Conservation (phyloP, 2,329 filamentous ascomycete genomes). For the Penicillium sp. region DNA sequence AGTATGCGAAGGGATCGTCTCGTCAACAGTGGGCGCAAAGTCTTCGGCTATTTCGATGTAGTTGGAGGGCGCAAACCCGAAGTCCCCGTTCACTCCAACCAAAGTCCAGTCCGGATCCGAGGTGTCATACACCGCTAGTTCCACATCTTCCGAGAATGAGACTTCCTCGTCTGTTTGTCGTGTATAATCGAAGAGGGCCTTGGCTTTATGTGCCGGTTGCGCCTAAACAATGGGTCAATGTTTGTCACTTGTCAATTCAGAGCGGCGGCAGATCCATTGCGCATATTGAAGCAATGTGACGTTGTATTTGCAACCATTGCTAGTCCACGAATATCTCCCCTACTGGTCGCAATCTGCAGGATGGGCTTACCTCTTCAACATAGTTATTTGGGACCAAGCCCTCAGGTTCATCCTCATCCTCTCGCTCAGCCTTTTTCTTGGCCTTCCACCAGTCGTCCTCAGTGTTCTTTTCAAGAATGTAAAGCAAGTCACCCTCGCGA, state of each 20-base stretch:
- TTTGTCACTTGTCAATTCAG: conserved; percentile 5
- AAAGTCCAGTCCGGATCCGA: conserved; percentile 96
- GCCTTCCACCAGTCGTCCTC: conserved; percentile 92
- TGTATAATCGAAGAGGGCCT: conserved; percentile 96
- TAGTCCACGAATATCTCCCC: background rate
- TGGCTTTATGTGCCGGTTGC: conserved; percentile 62
- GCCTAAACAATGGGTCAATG: conserved; percentile 46
- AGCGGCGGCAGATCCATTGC: background rate
- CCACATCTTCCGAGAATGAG: conserved; percentile 84
- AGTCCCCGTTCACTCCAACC: conserved; percentile 76
- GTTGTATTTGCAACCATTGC: background rate
- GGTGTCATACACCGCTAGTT: conserved; percentile 77
- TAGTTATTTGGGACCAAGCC: conserved; percentile 93
- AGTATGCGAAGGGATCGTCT: conserved; percentile 22
- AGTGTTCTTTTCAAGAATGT: conserved; percentile 73
- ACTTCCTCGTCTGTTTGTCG: conserved; percentile 96
- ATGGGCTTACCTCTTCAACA: conserved; percentile 70
- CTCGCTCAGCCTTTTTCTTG: conserved; percentile 77
- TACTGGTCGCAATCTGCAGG: conserved; percentile 1
- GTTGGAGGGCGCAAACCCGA: conserved; percentile 90
- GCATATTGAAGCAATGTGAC: background rate
- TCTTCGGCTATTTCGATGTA: conserved; percentile 71
- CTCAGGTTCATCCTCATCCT: conserved; percentile 85
- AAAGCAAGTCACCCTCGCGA: conserved; percentile 79
- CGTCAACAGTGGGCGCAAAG: conserved; percentile 45